These are phyloP conservation scores for Aspergillus affinis DNA, from an alignment of 495 filamentous ascomycete species.

Conservation along the genomic window DNA sequence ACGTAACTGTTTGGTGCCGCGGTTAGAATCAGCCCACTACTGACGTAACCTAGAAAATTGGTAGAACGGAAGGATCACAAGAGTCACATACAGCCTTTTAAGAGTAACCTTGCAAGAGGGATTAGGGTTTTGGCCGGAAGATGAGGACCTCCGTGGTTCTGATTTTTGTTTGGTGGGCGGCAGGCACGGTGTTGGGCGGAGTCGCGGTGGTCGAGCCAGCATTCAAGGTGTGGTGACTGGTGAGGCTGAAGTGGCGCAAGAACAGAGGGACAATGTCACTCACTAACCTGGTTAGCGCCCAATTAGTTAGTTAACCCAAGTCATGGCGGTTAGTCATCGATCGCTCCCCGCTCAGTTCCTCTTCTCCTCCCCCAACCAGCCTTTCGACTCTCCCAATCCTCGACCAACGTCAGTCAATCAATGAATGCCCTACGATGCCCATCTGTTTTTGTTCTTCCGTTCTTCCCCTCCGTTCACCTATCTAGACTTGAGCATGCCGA, in stretches of 20 bases:
- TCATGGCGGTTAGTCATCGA: neutral
- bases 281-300: neutral
- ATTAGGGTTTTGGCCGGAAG: neutral
- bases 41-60: neutral
- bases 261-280: no score
- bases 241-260: neutral
- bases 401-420: constrained; percentile 9
- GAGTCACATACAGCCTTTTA: neutral
- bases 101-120: no score
- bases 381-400: constrained; percentile 8
- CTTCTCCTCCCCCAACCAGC: constrained; percentile 5
- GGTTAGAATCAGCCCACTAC: neutral
- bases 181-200: neutral
- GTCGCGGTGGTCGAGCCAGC: no score
- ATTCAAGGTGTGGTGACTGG: neutral
- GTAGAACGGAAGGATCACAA: neutral
- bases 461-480: constrained; percentile 11
- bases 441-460: constrained; percentile 5
- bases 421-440: constrained; percentile 17
- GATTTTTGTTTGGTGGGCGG: neutral
- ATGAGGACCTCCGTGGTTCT: neutral
- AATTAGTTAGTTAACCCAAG: no score
- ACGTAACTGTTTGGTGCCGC: neutral
- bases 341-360: constrained; percentile 8
- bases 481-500: constrained; percentile 23